Percentiles rank a stretch among this genome's conserved stretches.
Conservation (phyloP, 306 rosid genomes). For the Clitoria ternatea region DNA sequence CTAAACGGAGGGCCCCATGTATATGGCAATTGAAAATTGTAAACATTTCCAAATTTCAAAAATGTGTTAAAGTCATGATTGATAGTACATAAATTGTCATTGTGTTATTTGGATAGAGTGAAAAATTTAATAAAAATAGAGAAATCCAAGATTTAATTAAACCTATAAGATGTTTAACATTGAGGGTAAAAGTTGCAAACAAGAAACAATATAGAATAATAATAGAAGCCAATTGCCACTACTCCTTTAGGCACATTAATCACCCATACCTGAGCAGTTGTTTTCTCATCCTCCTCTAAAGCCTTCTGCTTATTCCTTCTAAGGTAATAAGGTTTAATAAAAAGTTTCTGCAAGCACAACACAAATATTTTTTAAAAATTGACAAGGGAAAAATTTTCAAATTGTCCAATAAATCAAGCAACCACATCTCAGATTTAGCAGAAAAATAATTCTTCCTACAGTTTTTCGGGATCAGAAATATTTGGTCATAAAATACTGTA, state of each 20-base stretch:
- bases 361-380: conserved; percentile 8
- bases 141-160: background rate
- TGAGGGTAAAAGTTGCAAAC: conserved; percentile 7
- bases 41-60: background rate
- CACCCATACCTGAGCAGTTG: conserved; percentile 61
- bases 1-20: background rate
- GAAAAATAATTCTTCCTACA: background rate
- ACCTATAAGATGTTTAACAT: background rate
- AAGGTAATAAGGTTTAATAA: conserved; percentile 72
- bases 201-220: background rate
- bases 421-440: background rate
- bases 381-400: background rate
- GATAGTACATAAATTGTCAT: background rate
- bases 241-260: background rate
- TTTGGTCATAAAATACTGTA: background rate
- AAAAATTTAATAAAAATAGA: too few species aligned
- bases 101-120: background rate
- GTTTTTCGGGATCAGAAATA: conserved; percentile 4
- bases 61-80: background rate
- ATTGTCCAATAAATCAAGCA: conserved; percentile 16
- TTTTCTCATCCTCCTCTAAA: conserved; percentile 63
- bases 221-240: conserved; percentile 15
- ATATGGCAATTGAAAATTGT: background rate
- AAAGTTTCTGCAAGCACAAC: conserved; percentile 59
- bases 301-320: conserved; percentile 80